Evolutionary conservation across 2,329 filamentous ascomycete species (phyloP), one percentile per base, ranked within the genome.

Genomic region (Fusarium irregulare): DNA sequence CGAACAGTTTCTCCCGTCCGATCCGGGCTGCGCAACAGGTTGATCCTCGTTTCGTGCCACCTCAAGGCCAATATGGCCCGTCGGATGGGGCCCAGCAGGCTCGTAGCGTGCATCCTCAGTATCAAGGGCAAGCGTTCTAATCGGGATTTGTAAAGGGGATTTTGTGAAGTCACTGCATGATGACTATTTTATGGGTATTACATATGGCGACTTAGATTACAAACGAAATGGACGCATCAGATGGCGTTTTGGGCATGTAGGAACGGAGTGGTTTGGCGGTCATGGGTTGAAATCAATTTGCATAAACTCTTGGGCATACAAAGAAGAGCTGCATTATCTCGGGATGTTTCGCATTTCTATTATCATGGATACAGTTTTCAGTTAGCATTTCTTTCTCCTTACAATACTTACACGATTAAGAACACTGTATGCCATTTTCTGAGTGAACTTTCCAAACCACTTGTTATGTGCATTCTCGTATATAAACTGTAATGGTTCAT

Each of bases 101-200:
- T 25, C 70, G 73, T 10, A 74, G 66, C 44, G 55, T 74, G 42
- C 74, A 76, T 25, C 76, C 74, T 4, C 77, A 77, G 20, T 78
- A 80, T 48, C 80, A 83, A 50, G 78, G 80, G 13, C 79, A 81
- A 53, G 78, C 78, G 16, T 80, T 80, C 55, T 81, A 73, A 61
- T 34, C 28, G 4, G 32, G 54, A 37, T 60, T 51, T 20, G 41
- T n/a, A 23, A 40, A 42, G 34, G 28, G n/a, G 23, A 16, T 46
- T 20, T 4, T 41, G 32, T 16, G 21, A 46, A 28, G 44, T 12
- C 10, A 50, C 41, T 46, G 4, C 27, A 28, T 46, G 40, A 20
- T 20, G 18, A 42, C 18, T 30, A n/a, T 46, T 60, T 60, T 46
- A 71, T 59, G 62, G 50, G 53, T 30, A 53, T 53, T 37, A 40